Base-by-base conservation (phyloP, 2,329 filamentous ascomycete genomes). In the Arthroderma sp. region DNA sequence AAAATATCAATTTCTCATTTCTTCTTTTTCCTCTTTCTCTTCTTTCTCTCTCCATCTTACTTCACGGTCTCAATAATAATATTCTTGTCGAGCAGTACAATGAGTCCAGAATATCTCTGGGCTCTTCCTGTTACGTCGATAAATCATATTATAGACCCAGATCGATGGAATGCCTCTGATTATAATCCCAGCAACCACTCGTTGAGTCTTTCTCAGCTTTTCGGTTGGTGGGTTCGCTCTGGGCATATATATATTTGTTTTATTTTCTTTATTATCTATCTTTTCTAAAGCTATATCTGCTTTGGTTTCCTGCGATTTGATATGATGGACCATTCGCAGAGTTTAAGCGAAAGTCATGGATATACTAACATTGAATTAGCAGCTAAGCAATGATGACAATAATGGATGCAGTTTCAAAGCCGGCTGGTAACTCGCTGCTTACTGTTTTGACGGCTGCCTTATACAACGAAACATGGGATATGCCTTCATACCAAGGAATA, bases 111-210 rank as follows among this genome's bases (percentile, higher is more conserved):
- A 22, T 22, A 22, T 36, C 45, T 42, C 46, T 46, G 43, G 42
- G 42, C 47, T 36, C 40, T 50, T 44, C 40, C 51, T 45, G 54
- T 66, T 65, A 59, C 58, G 53, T 62, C 54, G 56, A 53, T 62
- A 66, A 66, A 67, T 66, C 60, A 57, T 59, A 55, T 52, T 43
- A 32, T 57, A 61, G 65, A 67, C 65, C 64, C 51, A 67, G 64
- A 67, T 43, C 49, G 56, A 66, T 44, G 51, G 42, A 40, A 11
- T 61, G 64, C 64, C 65, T 61, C 15, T 22, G 15, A 54, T 64
- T 65, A 59, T 65, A 68, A 66, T 66, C 63, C 63, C 58, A 58
- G 47, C 55, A 44, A 56, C 55, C 49, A 53, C 57, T 59, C 55
- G 50, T 56, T 48, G 45, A 43, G 43, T 47, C 43, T 50, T 43